Conservation (phyloP, 257 asterid genomes). For the Solanum piurae region DNA sequence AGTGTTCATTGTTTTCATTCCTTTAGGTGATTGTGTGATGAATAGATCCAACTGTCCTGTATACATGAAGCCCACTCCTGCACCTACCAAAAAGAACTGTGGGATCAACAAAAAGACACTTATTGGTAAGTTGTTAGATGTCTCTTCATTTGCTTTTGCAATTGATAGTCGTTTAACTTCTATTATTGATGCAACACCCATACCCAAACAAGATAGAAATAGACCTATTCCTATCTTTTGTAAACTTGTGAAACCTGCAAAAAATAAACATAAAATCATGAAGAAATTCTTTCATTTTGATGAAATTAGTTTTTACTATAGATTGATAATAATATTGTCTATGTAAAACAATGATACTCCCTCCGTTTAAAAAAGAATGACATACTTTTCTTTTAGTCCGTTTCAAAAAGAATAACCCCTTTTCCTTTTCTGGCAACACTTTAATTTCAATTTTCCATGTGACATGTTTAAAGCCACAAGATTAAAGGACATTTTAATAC, state of each 20-base stretch:
- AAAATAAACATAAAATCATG: not conserved
- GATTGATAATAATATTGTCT: not conserved
- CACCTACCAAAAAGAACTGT: constrained; percentile 32
- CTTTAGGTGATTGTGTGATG: constrained; percentile 34
- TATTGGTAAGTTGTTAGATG: constrained; percentile 6
- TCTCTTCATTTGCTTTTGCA: not conserved
- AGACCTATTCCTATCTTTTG: constrained; percentile 35
- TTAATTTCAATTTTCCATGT: too few relatives aligned
- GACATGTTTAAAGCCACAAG: not conserved
- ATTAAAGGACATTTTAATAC: not conserved
- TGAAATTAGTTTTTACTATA: not conserved
- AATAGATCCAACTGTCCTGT: constrained; percentile 39
- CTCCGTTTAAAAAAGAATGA: not conserved
- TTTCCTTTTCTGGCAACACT: not conserved
- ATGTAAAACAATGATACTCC: not conserved
- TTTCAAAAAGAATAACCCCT: not conserved
- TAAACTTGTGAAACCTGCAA: constrained; percentile 23
- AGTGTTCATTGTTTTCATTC: constrained; percentile 40
- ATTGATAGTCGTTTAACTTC: constrained; percentile 23
- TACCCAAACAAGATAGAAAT: constrained; percentile 21
- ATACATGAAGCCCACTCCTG: constrained; percentile 30
- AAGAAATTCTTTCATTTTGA: not conserved
- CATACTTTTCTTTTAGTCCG: not conserved
- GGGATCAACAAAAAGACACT: constrained; percentile 30
- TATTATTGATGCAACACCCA: constrained; percentile 28